Base-by-base conservation (phyloP, 2,329 filamentous ascomycete species). In the Aureobasidium lini region DNA sequence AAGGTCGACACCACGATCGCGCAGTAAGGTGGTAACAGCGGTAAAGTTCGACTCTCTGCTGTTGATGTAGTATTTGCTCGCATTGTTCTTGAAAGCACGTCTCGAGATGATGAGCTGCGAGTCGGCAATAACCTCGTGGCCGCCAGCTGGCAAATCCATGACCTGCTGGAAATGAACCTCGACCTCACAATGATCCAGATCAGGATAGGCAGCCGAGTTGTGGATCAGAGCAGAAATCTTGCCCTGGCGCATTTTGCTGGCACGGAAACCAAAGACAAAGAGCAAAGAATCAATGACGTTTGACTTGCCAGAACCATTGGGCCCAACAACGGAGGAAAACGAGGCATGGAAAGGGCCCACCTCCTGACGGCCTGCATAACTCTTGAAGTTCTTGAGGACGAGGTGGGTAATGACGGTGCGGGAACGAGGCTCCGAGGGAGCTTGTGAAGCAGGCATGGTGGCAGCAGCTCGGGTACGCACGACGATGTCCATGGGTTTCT, bases 221-320 rank as follows among this genome's bases (percentile, higher is more conserved):
- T 99, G 94, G 65, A 99, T 99, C 50, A 99, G 78, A 4, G 94
- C 94, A 1, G 94, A 99, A 49, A 99, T 91, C 76, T 99, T 99
- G 69, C 94, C 94, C 73, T 99, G 94, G 69, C 94, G 84, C 94
- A 99, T 99, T 76, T 99, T 99, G 80, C 93, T 97, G 43, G 94
- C 94, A 62, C 94, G 87, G 77, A 99, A 99, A 57, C 95, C 94
- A 70, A 99, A 99, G n/a, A 99, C 94, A 69, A 99, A 99, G 0
- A 99, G 83, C 31, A 99, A 78, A 2, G 94, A 96, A 74, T 99
- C 94, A 70, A 99, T 99, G 63, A 99, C 95, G 68, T 99, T 99
- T 23, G 94, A 97, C 73, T 99, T 99, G 61, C 94, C 94, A 9
- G 94, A 99, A 62, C 94, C 94, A 71, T 99, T 99, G 52, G 95